These are phyloP conservation scores for Rheum nobile DNA, from an alignment of 148 eudicot genomes.

Conservation along the genomic window DNA sequence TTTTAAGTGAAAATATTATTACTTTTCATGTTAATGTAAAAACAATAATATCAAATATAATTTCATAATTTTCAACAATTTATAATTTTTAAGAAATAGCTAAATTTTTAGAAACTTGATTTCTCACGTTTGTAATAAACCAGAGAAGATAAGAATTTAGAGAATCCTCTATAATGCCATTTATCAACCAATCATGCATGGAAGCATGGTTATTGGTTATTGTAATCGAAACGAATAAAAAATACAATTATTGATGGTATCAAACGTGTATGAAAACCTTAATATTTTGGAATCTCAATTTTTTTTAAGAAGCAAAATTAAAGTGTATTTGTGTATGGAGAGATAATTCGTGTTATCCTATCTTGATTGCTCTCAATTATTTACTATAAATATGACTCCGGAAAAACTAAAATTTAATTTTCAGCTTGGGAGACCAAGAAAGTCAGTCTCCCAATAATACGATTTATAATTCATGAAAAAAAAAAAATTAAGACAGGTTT, in stretches of 20 bases:
- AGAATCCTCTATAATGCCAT: not conserved
- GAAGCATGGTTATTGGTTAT: too few relatives aligned
- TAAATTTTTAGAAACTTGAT: too few relatives aligned
- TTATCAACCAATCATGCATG: not conserved
- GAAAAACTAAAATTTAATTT: not conserved
- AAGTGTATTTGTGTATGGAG: not conserved
- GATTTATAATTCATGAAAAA: not conserved
- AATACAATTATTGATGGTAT: not conserved
- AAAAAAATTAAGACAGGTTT: not conserved
- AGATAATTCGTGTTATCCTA: not conserved
- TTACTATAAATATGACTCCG: not conserved
- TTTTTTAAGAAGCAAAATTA: not conserved
- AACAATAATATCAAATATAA: too few relatives aligned
- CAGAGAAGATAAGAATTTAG: too few relatives aligned
- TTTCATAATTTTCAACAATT: too few relatives aligned
- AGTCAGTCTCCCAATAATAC: not conserved
- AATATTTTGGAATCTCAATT: not conserved
- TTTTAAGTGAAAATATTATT: too few relatives aligned
- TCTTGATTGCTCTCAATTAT: not conserved
- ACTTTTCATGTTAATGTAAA: too few relatives aligned
- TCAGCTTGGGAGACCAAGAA: not conserved
- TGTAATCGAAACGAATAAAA: not conserved
- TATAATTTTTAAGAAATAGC: too few relatives aligned
- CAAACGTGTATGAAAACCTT: slow-evolving; percentile 4
- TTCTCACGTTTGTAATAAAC: too few relatives aligned